Percentiles rank a stretch among this genome's conserved stretches.
These are phyloP conservation scores for Blastocystis sp. DNA, from an alignment of 352 stramenopile species.

Conservation along the genomic window DNA sequence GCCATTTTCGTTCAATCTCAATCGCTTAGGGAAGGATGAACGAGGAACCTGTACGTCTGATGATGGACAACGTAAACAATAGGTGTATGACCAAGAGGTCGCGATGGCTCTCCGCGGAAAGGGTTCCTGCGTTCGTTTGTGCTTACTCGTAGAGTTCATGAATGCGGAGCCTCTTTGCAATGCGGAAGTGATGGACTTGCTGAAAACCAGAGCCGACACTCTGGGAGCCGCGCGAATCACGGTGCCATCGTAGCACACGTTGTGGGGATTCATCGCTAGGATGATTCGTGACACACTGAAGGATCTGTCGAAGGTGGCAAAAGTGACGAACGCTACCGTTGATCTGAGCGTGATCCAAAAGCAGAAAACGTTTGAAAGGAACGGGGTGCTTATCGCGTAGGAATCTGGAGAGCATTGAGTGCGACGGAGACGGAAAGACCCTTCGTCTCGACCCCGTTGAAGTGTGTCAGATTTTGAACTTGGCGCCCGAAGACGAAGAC, in stretches of 20 bases:
- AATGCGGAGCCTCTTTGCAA: conserved; percentile 1
- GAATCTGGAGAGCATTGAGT: conserved; percentile 16
- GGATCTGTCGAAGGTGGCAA: neutral
- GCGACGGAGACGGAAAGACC: conserved; percentile 4
- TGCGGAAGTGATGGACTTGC: neutral
- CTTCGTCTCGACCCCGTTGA: conserved; percentile 7
- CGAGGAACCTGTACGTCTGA: no score
- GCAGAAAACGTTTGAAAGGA: neutral
- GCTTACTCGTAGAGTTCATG: neutral
- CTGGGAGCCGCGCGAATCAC: neutral
- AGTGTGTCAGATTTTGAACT: conserved; percentile 48
- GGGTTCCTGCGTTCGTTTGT: neutral
- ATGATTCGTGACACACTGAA: conserved; percentile 42
- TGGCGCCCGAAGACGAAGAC: neutral
- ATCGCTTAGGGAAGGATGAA: no score
- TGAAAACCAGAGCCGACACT: neutral
- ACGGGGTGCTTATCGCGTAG: neutral
- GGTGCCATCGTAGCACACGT: neutral
- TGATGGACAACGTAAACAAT: neutral
- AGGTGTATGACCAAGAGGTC: neutral
- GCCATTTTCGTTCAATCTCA: no score
- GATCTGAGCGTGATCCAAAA: neutral
- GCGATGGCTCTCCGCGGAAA: neutral
- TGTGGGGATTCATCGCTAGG: neutral
- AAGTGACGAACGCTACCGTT: neutral